These are phyloP conservation scores for Ceratocystis variospora DNA, from an alignment of 2,329 filamentous ascomycete species.

Conservation along the genomic window DNA sequence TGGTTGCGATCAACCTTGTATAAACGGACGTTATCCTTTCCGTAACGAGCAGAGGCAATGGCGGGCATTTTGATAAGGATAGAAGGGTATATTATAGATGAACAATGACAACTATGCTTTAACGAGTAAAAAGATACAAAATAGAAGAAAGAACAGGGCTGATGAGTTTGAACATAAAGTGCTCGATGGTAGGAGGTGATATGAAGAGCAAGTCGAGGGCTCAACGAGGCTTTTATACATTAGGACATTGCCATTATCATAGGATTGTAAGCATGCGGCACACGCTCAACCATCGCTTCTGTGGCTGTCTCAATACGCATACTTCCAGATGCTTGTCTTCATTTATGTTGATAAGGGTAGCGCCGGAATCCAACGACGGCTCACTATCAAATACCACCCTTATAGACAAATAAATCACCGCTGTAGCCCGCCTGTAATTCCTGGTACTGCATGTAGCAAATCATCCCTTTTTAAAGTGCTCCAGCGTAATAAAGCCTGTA, in stretches of 20 bases:
- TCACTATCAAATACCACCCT: background rate
- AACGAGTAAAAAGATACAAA: background rate
- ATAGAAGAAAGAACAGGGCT: background rate
- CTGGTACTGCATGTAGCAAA: too few relatives aligned
- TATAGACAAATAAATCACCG: background rate
- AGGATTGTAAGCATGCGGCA: background rate
- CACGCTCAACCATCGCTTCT: background rate
- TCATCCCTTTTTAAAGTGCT: too few relatives aligned
- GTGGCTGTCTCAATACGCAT: background rate
- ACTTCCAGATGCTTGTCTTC: background rate
- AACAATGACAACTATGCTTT: background rate
- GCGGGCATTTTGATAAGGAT: constrained; percentile 33
- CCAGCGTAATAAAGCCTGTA: background rate
- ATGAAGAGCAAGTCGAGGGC: background rate
- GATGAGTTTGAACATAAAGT: background rate
- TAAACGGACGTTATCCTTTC: constrained; percentile 96
- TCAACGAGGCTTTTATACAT: background rate
- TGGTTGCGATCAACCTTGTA: constrained; percentile 83
- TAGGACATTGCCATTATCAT: background rate
- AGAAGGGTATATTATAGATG: background rate
- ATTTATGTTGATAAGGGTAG: background rate
- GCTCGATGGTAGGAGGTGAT: background rate
- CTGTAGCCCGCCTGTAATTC: background rate
- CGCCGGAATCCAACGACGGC: background rate
- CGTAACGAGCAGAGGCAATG: constrained; percentile 56